Base-by-base conservation (phyloP, 2,329 filamentous ascomycete species). In the Proliferodiscus dingleyae region DNA sequence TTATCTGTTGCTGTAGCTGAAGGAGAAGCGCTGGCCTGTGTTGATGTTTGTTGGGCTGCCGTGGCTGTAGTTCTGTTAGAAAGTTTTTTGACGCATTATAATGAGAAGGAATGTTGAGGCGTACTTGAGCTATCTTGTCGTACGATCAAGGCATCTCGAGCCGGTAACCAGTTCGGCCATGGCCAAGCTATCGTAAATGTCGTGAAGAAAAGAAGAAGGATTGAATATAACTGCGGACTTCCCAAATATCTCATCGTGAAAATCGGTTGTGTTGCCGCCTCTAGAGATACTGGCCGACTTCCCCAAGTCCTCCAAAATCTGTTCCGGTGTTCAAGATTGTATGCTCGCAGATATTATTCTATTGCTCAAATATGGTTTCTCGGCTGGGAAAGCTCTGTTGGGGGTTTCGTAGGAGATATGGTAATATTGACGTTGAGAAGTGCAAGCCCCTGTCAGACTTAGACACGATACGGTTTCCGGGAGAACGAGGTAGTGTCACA, bases 101-200 rank as follows among this genome's bases (percentile, higher is more conserved):
- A 18, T 5, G 21, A 19, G 16, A 33, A 44, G 39, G 18, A 46
- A 26, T 26, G 24, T 26, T 26, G 24, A 11, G 11, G 38, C 48
- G 28, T 54, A 46, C 50, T 49, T 29, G 54, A 61, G 36, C 66
- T 63, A 51, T 74, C 67, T 51, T 75, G 71, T 38, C 75, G 76
- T 32, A 81, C 65, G 11, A 37, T 37, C 28, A 83, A 60, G 11
- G 72, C 60, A 52, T 80, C 72, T 28, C 72, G 38, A 10, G 75
- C 70, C 15, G 77, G 77, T 29, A 81, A 64, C 71, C 74, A 80
- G 51, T 62, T 65, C 16, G 77, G 73, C 78, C 77, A 81, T 46
- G 72, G 77, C 43, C 74, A 70, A n/a, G 71, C 71, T 19, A 54
- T 51, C 37, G 56, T 45, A 41, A 59, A 59, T 24, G 60, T 58